A percentile compares a stretch with the other conserved stretches of the same genome.
phyloP scores from a whole-genome alignment of 129 eudicot species.

The Flaveria linearis region DNA sequence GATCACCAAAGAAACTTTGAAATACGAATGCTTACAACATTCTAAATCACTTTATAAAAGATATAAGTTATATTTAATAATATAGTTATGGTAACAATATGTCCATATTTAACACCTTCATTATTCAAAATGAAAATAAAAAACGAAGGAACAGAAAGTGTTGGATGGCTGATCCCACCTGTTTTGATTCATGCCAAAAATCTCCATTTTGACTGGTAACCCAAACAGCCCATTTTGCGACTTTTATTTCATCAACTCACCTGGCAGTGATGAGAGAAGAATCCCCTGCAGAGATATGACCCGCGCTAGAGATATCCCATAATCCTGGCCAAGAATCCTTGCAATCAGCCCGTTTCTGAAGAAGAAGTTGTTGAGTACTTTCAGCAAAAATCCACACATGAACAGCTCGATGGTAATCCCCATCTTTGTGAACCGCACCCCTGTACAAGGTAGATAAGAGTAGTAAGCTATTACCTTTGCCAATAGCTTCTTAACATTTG shows the following conservation, averaged over 20 bases:
- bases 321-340: conserved; percentile 94
- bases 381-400: conserved; percentile 96
- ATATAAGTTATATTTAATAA: neutral
- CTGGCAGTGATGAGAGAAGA: conserved; percentile 77
- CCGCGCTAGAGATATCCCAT: conserved; percentile 98
- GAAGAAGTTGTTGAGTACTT: conserved; percentile 81
- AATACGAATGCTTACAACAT: neutral
- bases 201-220: neutral
- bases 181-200: neutral
- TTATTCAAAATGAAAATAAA: too few species aligned
- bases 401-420: conserved; percentile 91
- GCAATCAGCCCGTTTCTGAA: conserved; percentile 75
- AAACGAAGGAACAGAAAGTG: too few species aligned
- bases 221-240: neutral
- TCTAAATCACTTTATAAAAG: neutral
- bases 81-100: too few species aligned
- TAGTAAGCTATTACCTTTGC: neutral
- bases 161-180: too few species aligned
- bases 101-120: too few species aligned
- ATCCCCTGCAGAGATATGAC: conserved; percentile 94
- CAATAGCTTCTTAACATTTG: neutral
- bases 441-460: conserved; percentile 33
- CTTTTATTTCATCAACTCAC: conserved; percentile 32
- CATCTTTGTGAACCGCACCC: conserved; percentile 79
- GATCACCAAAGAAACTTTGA: neutral